A percentile compares a stretch with the other conserved stretches of the same genome.
Conservation (phyloP, 345 rosid genomes). For the Mangifera indica region DNA sequence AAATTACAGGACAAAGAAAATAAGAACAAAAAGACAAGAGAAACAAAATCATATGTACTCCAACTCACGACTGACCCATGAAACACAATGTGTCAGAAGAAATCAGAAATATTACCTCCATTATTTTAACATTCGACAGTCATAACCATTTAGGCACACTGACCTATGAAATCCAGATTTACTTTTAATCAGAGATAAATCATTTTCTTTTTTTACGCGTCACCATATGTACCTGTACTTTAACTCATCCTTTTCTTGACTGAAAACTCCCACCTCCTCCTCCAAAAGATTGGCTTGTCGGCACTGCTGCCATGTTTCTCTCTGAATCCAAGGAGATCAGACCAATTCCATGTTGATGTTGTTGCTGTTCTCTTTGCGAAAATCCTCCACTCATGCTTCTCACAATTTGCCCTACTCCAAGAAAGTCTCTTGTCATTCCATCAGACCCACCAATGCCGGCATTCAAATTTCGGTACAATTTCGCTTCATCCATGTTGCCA, state of each 20-base stretch:
- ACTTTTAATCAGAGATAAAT: not conserved
- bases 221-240: conserved; percentile 7
- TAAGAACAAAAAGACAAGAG: conserved; percentile 37
- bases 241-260: not conserved
- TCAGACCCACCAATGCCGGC: conserved; percentile 40
- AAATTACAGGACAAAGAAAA: conserved; percentile 22
- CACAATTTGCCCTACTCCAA: conserved; percentile 70
- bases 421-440: conserved; percentile 71
- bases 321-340: conserved; percentile 43
- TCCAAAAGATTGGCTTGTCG: conserved; percentile 34
- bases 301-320: conserved; percentile 38
- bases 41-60: conserved; percentile 34
- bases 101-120: not conserved
- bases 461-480: conserved; percentile 27
- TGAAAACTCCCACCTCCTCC: conserved; percentile 23
- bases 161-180: not conserved
- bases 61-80: conserved; percentile 40
- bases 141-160: not conserved
- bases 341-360: conserved; percentile 12
- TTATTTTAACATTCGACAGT: not conserved
- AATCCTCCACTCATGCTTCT: conserved; percentile 50
- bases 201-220: not conserved
- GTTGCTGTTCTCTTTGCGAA: conserved; percentile 33
- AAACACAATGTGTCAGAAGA: conserved; percentile 49
- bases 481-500: conserved; percentile 25